Evolutionary conservation across 139 green algal species (phyloP).

Genomic region (Coelastrella sp.): DNA sequence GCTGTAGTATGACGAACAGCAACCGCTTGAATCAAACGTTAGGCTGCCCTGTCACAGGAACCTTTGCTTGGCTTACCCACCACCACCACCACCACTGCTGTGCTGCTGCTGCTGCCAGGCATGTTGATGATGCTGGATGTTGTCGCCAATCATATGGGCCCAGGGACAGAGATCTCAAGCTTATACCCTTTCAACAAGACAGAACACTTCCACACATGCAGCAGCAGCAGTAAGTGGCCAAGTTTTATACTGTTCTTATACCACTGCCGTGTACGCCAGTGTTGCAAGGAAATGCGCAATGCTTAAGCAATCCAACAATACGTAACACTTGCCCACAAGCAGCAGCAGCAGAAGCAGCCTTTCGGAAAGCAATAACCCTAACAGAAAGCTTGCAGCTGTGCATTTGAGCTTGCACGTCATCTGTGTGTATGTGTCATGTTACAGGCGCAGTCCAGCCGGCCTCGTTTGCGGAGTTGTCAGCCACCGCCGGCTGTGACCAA

Average conservation of each 20-base stretch:
- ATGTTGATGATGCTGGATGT: conserved; percentile 7
- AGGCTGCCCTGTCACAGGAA: neutral
- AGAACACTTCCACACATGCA: neutral
- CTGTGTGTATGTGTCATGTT: neutral
- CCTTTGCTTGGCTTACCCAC: neutral
- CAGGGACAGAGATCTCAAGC: neutral
- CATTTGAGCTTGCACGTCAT: too few relatives aligned
- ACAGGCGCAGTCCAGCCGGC: neutral
- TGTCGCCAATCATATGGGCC: neutral
- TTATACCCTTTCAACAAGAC: conserved; percentile 1
- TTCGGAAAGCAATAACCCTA: too few relatives aligned
- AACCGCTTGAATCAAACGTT: too few relatives aligned
- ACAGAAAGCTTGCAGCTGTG: too few relatives aligned
- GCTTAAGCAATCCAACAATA: too few relatives aligned
- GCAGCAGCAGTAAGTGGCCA: neutral
- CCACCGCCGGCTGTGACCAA: neutral
- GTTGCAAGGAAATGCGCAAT: neutral
- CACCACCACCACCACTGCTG: neutral
- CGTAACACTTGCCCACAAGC: too few relatives aligned
- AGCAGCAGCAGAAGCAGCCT: too few relatives aligned
- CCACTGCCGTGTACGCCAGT: neutral
- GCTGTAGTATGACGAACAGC: too few relatives aligned
- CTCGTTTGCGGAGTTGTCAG: neutral
- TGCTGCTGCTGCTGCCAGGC: neutral
- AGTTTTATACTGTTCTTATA: neutral